phyloP scores from a whole-genome alignment of 768 basidiomycete genomes.

The Galerina marginata region DNA sequence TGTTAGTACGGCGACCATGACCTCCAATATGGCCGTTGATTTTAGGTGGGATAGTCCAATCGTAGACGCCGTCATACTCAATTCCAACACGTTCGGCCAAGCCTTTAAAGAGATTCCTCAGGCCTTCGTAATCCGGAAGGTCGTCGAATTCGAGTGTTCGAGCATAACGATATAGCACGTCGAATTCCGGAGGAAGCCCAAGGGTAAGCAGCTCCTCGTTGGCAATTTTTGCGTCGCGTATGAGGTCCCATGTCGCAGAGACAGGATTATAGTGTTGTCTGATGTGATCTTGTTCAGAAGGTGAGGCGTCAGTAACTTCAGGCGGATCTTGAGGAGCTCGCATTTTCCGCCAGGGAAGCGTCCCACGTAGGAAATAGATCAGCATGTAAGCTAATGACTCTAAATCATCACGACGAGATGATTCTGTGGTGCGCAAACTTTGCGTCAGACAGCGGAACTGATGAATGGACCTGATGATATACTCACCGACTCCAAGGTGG shows the following conservation, averaged over 20 bases:
- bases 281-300: conserved; percentile 30
- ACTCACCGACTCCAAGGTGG: conserved; percentile 75
- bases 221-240: conserved; percentile 73
- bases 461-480: background rate
- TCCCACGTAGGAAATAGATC: conserved; percentile 80
- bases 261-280: conserved; percentile 55
- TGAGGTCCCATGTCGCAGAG: conserved; percentile 76
- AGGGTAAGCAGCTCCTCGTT: conserved; percentile 72
- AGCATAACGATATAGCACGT: conserved; percentile 80
- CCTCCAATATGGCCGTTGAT: conserved; percentile 20
- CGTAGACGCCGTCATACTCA: conserved; percentile 56
- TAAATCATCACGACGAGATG: conserved; percentile 78
- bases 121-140: conserved; percentile 86
- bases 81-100: conserved; percentile 60
- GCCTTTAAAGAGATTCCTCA: conserved; percentile 73
- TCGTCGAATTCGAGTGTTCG: conserved; percentile 87
- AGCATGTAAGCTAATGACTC: conserved; percentile 85
- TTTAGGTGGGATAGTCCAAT: conserved; percentile 42
- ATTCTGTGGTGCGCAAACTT: conserved; percentile 49
- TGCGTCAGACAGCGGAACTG: background rate
- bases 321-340: conserved; percentile 53
- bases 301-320: conserved; percentile 28
- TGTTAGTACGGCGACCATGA: conserved; percentile 28
- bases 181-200: conserved; percentile 82
- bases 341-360: conserved; percentile 78